These are phyloP conservation scores for Yarrowia phangngaensis DNA, from an alignment of 805 yeast species.

Conservation along the genomic window DNA sequence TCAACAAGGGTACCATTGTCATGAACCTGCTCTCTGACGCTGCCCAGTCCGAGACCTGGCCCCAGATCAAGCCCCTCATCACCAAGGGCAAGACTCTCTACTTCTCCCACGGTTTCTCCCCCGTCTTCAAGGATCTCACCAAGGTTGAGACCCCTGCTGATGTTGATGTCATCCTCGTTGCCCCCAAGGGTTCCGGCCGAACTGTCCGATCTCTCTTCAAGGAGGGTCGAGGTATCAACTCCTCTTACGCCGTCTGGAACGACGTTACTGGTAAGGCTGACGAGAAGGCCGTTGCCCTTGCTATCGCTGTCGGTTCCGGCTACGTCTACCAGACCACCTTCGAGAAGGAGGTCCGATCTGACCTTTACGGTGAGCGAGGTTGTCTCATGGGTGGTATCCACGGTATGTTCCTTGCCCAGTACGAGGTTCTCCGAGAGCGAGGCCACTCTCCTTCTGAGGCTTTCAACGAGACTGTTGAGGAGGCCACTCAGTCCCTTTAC, in stretches of 20 bases:
- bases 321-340: slow-evolving; percentile 99
- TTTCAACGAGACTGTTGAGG: slow-evolving; percentile 99
- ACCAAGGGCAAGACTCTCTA: slow-evolving; percentile 97
- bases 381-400: slow-evolving; percentile 99
- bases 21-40: slow-evolving; percentile 99
- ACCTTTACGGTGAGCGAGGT: slow-evolving; percentile 99
- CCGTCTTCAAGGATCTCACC: slow-evolving; percentile 97
- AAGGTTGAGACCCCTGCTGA: slow-evolving; percentile 92
- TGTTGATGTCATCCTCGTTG: slow-evolving; percentile 95
- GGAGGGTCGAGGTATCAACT: slow-evolving; percentile 99
- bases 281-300: slow-evolving; percentile 97
- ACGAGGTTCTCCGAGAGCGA: slow-evolving; percentile 98
- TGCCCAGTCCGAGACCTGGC: slow-evolving; percentile 99
- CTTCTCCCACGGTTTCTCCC: slow-evolving; percentile 99
- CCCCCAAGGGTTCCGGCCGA: slow-evolving; percentile 99
- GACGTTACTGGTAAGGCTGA: slow-evolving; percentile 98
- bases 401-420: slow-evolving; percentile 99
- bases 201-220: slow-evolving; percentile 98
- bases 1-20: slow-evolving; percentile 83
- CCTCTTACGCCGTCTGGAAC: slow-evolving; percentile 99
- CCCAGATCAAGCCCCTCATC: slow-evolving; percentile 76
- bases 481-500: slow-evolving; percentile 98
- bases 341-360: slow-evolving; percentile 98
- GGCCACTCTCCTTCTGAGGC: slow-evolving; percentile 99
- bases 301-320: slow-evolving; percentile 99